Percentiles rank a stretch among this genome's conserved stretches.
Evolutionary conservation across 106 monocot species (phyloP).

Genomic region (Narthecium ossifragum): DNA sequence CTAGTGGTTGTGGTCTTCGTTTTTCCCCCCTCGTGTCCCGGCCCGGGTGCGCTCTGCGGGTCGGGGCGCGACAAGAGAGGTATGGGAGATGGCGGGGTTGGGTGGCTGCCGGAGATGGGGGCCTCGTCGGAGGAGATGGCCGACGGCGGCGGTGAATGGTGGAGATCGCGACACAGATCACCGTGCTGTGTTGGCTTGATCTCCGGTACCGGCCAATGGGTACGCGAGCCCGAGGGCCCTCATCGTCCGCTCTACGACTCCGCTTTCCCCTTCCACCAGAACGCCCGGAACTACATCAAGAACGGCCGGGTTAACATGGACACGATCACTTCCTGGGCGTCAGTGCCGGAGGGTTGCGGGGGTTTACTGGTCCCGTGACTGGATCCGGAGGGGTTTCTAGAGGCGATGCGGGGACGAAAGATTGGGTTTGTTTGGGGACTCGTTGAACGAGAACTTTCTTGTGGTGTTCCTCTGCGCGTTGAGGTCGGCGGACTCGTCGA

Average conservation of each 20-base stretch:
- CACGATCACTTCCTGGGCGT: constrained; percentile 55
- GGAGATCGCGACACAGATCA: too few species aligned
- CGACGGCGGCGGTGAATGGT: too few species aligned
- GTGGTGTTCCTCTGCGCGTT: constrained; percentile 68
- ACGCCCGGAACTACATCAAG: constrained; percentile 87
- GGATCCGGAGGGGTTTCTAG: constrained; percentile 48
- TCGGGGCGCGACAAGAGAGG: too few species aligned
- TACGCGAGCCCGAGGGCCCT: neutral
- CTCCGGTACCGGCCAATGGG: constrained; percentile 75
- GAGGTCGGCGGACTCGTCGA: constrained; percentile 47
- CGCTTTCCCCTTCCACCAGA: constrained; percentile 84
- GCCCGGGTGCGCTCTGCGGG: too few species aligned
- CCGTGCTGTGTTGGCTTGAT: too few species aligned
- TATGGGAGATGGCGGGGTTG: too few species aligned
- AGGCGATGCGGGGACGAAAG: constrained; percentile 36
- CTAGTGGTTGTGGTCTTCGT: too few species aligned
- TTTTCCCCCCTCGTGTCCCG: too few species aligned
- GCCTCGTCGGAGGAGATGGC: too few species aligned
- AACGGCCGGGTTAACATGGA: constrained; percentile 57
- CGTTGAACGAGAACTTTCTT: constrained; percentile 83
- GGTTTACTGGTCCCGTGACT: constrained; percentile 21
- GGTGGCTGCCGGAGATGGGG: too few species aligned
- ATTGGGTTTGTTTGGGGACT: constrained; percentile 85
- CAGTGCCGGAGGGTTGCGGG: constrained; percentile 47
- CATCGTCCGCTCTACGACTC: constrained; percentile 41